Conservation (phyloP, 228 moss, liverwort and hornwort species). For the Sphagnum magellanicum region DNA sequence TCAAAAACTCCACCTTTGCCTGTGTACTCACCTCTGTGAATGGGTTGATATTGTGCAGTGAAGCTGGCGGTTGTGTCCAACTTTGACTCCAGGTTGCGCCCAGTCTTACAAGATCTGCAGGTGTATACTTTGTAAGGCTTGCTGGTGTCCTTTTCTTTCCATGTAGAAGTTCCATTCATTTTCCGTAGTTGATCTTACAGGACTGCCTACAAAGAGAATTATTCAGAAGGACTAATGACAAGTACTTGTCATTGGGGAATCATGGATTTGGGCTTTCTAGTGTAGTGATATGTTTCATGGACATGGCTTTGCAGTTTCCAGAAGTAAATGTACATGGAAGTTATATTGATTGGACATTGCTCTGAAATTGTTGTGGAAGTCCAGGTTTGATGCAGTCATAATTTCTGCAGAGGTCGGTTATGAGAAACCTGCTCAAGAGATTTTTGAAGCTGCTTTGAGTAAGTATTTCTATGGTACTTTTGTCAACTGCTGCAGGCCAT, state of each 20-base stretch:
- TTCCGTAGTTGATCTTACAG: neutral
- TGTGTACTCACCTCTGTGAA: neutral
- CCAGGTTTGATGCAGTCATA: constrained; percentile 85
- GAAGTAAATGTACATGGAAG: too few species aligned
- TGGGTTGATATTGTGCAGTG: constrained; percentile 31
- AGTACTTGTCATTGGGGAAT: too few species aligned
- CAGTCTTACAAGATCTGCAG: constrained; percentile 80
- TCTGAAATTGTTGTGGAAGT: neutral
- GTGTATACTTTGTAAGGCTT: constrained; percentile 74
- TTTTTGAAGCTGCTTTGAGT: constrained; percentile 88
- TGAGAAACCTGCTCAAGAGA: constrained; percentile 78
- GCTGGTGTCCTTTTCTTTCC: neutral
- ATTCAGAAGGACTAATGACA: too few species aligned
- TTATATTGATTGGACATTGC: neutral
- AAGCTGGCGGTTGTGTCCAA: constrained; percentile 96
- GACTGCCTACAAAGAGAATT: too few species aligned
- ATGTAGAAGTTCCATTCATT: constrained; percentile 1
- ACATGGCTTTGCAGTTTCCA: too few species aligned
- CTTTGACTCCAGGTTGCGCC: constrained; percentile 80
- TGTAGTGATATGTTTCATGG: neutral
- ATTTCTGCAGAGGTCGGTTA: constrained; percentile 75
- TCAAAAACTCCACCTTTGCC: too few species aligned
- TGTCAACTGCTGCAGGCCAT: neutral
- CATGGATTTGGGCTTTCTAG: neutral
- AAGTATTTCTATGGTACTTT: constrained; percentile 10